Conservation (phyloP, 306 rosid species). For the Begonia loranthoides region DNA sequence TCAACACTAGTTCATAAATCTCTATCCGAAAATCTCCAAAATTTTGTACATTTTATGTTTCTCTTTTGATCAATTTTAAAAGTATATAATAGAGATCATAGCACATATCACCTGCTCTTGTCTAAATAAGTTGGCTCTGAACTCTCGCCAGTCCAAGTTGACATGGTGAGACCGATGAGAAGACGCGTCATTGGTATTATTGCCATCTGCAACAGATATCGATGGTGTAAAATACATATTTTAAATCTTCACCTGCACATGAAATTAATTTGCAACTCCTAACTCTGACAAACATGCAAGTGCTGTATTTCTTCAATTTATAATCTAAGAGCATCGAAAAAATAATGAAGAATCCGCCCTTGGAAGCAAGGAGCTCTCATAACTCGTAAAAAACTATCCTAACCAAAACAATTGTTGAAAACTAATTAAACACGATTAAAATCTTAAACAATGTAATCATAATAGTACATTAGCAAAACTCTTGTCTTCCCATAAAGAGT, state of each 20-base stretch:
- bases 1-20: too few species aligned
- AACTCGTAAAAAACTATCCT: too few species aligned
- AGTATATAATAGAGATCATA: conserved; percentile 10
- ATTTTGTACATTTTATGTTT: too few species aligned
- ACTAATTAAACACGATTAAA: background rate
- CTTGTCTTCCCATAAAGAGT: too few species aligned
- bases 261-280: background rate
- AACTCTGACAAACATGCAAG: background rate
- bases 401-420: background rate
- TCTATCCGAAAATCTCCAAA: too few species aligned
- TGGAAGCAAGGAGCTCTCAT: too few species aligned
- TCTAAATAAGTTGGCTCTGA: conserved; percentile 61
- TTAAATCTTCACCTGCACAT: background rate
- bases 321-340: background rate
- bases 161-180: conserved; percentile 32
- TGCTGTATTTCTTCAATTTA: background rate
- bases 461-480: too few species aligned
- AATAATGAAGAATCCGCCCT: too few species aligned
- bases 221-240: too few species aligned
- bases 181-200: conserved; percentile 26
- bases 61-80: too few species aligned
- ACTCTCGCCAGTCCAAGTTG: conserved; percentile 79
- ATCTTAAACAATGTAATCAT: too few species aligned
- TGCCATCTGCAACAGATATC: conserved; percentile 17
- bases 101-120: conserved; percentile 5